These are phyloP conservation scores for Thymus mandschuricus DNA, from an alignment of 257 asterid species.

Conservation along the genomic window DNA sequence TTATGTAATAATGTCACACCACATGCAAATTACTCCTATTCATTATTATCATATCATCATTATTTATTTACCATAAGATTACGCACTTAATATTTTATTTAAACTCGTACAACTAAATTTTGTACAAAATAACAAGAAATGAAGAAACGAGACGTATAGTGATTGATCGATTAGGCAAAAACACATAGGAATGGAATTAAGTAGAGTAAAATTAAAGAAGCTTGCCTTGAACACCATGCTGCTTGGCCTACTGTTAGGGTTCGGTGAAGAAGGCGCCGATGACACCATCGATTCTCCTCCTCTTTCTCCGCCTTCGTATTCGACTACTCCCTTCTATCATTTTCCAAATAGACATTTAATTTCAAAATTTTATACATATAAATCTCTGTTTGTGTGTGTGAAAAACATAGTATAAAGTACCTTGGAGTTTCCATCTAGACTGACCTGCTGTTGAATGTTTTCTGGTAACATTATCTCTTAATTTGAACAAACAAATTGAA, in stretches of 20 bases:
- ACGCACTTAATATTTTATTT: too few relatives aligned
- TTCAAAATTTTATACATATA: not conserved
- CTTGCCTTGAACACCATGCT: conserved; percentile 85
- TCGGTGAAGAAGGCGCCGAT: conserved; percentile 46
- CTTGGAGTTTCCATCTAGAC: conserved; percentile 42
- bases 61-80: too few relatives aligned
- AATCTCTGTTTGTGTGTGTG: not conserved
- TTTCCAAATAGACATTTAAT: not conserved
- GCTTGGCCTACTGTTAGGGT: conserved; percentile 61
- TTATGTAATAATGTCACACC: too few relatives aligned
- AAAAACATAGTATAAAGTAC: conserved; percentile 31
- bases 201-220: not conserved
- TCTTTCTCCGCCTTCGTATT: conserved; percentile 36
- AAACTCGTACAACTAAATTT: too few relatives aligned
- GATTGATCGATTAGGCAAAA: not conserved
- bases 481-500: not conserved
- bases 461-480: conserved; percentile 48
- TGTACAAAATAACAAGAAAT: too few relatives aligned
- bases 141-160: too few relatives aligned
- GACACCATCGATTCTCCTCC: conserved; percentile 38
- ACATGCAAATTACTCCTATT: too few relatives aligned
- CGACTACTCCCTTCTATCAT: conserved; percentile 35
- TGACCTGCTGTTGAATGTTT: conserved; percentile 38
- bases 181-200: not conserved
- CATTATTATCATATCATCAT: too few relatives aligned